Conservation (phyloP, 2,329 filamentous ascomycete species). For the Fusarium papillatum region DNA sequence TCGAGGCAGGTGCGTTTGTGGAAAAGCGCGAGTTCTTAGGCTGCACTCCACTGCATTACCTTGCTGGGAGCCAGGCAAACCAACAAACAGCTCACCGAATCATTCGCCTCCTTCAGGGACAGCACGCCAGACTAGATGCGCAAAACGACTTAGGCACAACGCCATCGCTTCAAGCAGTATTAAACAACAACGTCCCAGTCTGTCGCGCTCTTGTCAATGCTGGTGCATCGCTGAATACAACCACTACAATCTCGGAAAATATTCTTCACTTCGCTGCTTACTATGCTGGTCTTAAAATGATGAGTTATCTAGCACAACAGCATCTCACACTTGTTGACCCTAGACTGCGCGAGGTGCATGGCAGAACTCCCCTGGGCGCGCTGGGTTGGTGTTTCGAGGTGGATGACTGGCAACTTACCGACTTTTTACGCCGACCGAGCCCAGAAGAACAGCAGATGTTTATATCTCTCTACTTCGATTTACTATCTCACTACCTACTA, state of each 20-base stretch:
- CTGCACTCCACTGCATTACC: accelerated
- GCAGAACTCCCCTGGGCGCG: accelerated
- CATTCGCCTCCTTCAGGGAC: neutral
- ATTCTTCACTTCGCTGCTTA: accelerated
- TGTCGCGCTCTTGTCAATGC: neutral
- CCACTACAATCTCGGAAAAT: accelerated
- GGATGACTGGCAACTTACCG: accelerated
- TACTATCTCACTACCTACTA: neutral
- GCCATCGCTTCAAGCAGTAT: accelerated
- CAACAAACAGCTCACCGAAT: neutral
- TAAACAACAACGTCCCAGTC: accelerated
- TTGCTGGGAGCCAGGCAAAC: accelerated
- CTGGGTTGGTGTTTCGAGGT: neutral
- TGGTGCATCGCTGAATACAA: neutral
- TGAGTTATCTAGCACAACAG: neutral
- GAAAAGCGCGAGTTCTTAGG: accelerated
- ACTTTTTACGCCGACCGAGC: accelerated
- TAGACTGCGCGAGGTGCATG: accelerated
- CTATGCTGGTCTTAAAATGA: accelerated
- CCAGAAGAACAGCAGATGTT: neutral
- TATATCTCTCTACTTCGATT: constrained; percentile 5
- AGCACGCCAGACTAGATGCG: neutral
- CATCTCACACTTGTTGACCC: neutral
- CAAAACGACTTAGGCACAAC: accelerated
- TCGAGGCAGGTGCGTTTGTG: constrained; percentile 18